Percentiles rank a stretch among this genome's conserved stretches.
Evolutionary conservation across 2,329 filamentous ascomycete species (phyloP).

Genomic region (Chaetomium sp.): DNA sequence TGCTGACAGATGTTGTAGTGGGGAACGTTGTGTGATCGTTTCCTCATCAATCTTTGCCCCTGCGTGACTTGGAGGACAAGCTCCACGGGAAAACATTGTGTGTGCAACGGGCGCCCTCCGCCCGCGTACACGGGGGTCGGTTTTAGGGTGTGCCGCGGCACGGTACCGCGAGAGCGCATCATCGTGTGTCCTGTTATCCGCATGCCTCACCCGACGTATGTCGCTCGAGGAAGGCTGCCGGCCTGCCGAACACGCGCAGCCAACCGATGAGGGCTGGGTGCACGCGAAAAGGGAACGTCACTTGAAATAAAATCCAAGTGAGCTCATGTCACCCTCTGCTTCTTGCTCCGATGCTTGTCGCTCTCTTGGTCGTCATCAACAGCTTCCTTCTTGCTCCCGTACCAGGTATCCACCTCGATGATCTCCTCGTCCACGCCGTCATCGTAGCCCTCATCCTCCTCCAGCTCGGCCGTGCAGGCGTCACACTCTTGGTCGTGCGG

Average conservation of each 20-base stretch:
- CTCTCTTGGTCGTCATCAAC: conserved; percentile 17
- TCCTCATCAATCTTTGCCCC: too few species aligned
- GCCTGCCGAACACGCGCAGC: neutral
- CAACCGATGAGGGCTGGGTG: neutral
- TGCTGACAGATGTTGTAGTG: too few species aligned
- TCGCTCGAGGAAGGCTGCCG: too few species aligned
- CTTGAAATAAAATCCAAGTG: neutral
- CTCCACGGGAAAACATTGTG: too few species aligned
- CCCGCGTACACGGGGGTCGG: too few species aligned
- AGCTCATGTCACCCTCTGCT: conserved; percentile 19
- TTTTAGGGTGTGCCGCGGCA: too few species aligned
- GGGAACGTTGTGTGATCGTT: too few species aligned
- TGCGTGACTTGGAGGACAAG: too few species aligned
- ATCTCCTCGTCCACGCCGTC: conserved; percentile 32
- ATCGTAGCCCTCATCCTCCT: conserved; percentile 34
- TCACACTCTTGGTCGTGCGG: conserved; percentile 44
- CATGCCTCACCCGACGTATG: too few species aligned
- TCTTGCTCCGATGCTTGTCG: conserved; percentile 20
- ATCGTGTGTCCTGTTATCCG: too few species aligned
- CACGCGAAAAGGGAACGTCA: neutral
- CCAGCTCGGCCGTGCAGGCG: conserved; percentile 36
- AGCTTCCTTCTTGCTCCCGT: conserved; percentile 9
- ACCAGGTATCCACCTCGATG: conserved; percentile 4
- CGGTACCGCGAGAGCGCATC: too few species aligned
- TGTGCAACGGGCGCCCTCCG: too few species aligned